Conservation (phyloP, 306 rosid species). For the Lablab purpureus region DNA sequence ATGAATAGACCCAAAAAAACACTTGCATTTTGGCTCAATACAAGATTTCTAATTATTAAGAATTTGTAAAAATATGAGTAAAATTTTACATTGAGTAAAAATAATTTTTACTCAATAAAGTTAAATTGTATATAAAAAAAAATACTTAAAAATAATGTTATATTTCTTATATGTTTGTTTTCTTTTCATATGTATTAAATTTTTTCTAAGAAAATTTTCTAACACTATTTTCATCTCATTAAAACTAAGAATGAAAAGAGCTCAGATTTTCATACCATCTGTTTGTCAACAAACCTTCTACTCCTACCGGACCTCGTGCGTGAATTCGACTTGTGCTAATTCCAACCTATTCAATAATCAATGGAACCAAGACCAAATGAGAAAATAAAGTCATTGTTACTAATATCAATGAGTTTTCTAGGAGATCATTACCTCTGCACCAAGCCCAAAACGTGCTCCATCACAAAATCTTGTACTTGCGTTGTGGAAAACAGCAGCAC, state of each 20-base stretch:
- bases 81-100: no score
- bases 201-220: no score
- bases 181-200: no score
- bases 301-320: slow-evolving; percentile 97
- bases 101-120: no score
- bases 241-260: neutral
- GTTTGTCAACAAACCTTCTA: slow-evolving; percentile 87
- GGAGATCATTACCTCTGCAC: slow-evolving; percentile 73
- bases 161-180: no score
- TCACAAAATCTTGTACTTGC: slow-evolving; percentile 81
- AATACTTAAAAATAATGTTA: no score
- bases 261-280: slow-evolving; percentile 70
- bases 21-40: no score
- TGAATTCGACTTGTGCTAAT: slow-evolving; percentile 81
- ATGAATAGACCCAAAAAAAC: neutral
- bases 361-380: slow-evolving; percentile 27
- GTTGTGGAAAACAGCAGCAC: slow-evolving; percentile 90
- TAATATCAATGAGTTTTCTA: neutral
- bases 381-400: slow-evolving; percentile 26
- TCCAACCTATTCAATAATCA: slow-evolving; percentile 70
- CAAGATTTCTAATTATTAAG: no score
- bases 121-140: no score
- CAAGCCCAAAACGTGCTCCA: slow-evolving; percentile 85
- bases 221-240: neutral
- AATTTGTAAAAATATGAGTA: no score